Percentiles rank a stretch among this genome's conserved stretches.
Conservation (phyloP, 2,329 filamentous ascomycete genomes). For the Claviceps cyperi region DNA sequence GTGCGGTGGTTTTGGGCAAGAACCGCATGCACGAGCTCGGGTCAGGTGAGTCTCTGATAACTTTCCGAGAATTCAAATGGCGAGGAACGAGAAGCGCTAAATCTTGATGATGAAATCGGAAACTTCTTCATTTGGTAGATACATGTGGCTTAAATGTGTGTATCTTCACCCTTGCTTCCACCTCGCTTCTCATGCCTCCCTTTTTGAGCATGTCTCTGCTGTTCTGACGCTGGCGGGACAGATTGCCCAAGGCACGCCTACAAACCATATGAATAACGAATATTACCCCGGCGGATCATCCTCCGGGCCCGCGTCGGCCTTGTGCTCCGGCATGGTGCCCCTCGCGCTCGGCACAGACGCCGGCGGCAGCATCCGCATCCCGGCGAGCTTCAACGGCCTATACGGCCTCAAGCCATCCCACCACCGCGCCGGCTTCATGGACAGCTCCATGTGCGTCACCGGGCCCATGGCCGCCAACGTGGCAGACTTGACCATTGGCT, state of each 20-base stretch:
- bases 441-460: slow-evolving; percentile 43
- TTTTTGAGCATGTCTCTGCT: not conserved
- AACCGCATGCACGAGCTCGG: slow-evolving; percentile 71
- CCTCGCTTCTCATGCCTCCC: too few species aligned
- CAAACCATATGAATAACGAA: slow-evolving; percentile 59
- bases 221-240: slow-evolving; percentile 14
- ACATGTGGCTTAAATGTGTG: slow-evolving; percentile 67
- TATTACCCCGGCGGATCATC: slow-evolving; percentile 78
- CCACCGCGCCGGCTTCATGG: slow-evolving; percentile 46
- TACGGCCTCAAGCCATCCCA: slow-evolving; percentile 74
- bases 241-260: slow-evolving; percentile 56
- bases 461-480: slow-evolving; percentile 67
- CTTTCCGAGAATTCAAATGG: too few species aligned
- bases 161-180: not conserved
- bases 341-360: slow-evolving; percentile 63
- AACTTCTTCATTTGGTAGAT: slow-evolving; percentile 28
- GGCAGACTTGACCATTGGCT: slow-evolving; percentile 67
- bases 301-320: slow-evolving; percentile 57
- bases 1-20: slow-evolving; percentile 63
- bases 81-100: not conserved
- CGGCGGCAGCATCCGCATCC: slow-evolving; percentile 62
- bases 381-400: slow-evolving; percentile 59
- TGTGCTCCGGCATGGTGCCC: slow-evolving; percentile 59
- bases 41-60: slow-evolving; percentile 33
- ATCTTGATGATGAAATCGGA: not conserved